A percentile compares a stretch with the other conserved stretches of the same genome.
Conservation (phyloP, 1,139 yeast genomes). For the Pichia sp. region DNA sequence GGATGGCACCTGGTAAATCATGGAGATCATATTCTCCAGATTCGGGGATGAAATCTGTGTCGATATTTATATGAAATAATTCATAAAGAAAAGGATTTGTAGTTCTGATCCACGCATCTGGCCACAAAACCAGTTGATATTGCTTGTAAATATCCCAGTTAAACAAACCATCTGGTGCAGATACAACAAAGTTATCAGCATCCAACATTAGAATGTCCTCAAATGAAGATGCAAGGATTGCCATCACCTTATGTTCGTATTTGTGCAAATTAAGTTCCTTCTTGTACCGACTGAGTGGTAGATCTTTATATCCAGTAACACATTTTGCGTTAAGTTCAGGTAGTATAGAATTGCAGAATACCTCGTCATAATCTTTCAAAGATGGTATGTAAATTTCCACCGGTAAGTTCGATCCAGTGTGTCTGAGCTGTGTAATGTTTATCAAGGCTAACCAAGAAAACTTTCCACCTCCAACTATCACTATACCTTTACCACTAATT, state of each 20-base stretch:
- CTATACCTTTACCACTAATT: slow-evolving; percentile 44
- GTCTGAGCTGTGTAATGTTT: slow-evolving; percentile 45
- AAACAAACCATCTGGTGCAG: slow-evolving; percentile 46
- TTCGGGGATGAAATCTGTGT: slow-evolving; percentile 18
- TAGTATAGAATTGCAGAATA: slow-evolving; percentile 39
- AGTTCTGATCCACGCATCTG: slow-evolving; percentile 63
- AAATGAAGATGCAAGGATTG: slow-evolving; percentile 51
- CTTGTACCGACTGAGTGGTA: slow-evolving; percentile 21
- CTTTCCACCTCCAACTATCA: slow-evolving; percentile 56
- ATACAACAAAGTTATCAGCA: slow-evolving; percentile 59
- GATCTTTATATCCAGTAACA: slow-evolving; percentile 23
- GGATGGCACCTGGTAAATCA: slow-evolving; percentile 50
- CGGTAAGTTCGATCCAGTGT: slow-evolving; percentile 47
- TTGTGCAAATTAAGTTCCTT: slow-evolving; percentile 39
- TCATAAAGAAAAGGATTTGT: slow-evolving; percentile 55
- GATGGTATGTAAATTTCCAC: slow-evolving; percentile 56
- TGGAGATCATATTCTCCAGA: slow-evolving; percentile 37
- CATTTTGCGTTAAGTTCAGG: slow-evolving; percentile 43
- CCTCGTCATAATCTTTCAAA: slow-evolving; percentile 38
- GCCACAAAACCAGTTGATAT: slow-evolving; percentile 49
- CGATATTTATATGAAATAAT: slow-evolving; percentile 40
- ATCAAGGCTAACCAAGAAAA: slow-evolving; percentile 49
- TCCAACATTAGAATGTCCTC: slow-evolving; percentile 56
- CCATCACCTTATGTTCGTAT: slow-evolving; percentile 57
- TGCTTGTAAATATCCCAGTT: slow-evolving; percentile 28